phyloP scores from a whole-genome alignment of 495 filamentous ascomycete species.

The Barbatosphaeria neglecta region DNA sequence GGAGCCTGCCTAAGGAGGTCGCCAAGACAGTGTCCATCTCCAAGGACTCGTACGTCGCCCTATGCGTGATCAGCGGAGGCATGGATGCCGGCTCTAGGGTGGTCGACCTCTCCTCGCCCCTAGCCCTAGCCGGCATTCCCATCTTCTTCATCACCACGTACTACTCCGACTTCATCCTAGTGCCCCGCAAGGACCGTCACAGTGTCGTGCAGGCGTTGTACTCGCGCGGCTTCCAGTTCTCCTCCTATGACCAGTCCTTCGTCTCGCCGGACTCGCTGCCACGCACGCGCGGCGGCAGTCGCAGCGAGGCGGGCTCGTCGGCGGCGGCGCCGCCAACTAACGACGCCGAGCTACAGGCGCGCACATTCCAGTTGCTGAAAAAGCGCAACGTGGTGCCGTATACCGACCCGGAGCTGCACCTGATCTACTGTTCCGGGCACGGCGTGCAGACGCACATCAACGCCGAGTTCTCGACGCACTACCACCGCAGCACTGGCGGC shows the following conservation, averaged over 20 bases:
- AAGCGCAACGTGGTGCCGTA: conserved; percentile 61
- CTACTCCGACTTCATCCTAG: conserved; percentile 92
- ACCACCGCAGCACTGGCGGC: conserved; percentile 10
- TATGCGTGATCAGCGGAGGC: conserved; percentile 78
- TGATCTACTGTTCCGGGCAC: conserved; percentile 79
- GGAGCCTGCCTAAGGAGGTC: conserved; percentile 31
- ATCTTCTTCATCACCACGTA: conserved; percentile 99
- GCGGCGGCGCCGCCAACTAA: conserved; percentile 67
- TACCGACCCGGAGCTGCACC: conserved; percentile 53
- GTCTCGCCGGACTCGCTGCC: conserved; percentile 48
- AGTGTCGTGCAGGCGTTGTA: conserved; percentile 69
- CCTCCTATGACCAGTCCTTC: conserved; percentile 53
- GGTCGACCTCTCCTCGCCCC: conserved; percentile 77
- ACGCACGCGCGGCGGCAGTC: conserved; percentile 38
- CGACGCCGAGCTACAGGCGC: conserved; percentile 63
- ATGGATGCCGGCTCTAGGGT: conserved; percentile 91
- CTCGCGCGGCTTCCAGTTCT: conserved; percentile 70
- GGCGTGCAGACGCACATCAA: conserved; percentile 14
- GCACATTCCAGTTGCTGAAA: conserved; percentile 68
- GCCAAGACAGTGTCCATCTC: conserved; percentile 57
- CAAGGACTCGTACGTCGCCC: conserved; percentile 72
- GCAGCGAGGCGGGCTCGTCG: conserved; percentile 40
- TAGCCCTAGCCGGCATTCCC: conserved; percentile 84
- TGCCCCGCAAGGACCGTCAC: conserved; percentile 59
- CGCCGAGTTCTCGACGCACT: conserved; percentile 10